Base-by-base conservation (phyloP, 768 basidiomycete species). In the Multifurca ochricompacta region DNA sequence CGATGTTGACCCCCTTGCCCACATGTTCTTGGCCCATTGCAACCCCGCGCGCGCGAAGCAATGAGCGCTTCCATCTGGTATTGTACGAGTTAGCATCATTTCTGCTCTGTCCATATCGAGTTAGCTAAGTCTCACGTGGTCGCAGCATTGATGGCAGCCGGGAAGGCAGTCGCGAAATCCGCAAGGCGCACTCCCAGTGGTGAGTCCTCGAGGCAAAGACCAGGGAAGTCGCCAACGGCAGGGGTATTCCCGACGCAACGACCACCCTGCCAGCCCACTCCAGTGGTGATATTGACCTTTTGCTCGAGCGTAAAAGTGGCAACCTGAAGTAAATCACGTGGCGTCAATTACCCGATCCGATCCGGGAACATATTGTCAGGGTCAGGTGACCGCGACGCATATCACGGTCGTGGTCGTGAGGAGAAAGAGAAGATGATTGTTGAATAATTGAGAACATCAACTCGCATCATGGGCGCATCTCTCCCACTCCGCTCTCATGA, bases 11-110 rank as follows among this genome's bases (percentile, higher is more conserved):
- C 21, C 94, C 94, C 65, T 94, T 92, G 25, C 80, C 82, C 52
- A 75, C 75, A 70, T 89, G 85, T 66, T 98, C 94, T 51, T 74
- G 64, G 18, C 91, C 93, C 80, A 96, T 86, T 37, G 78, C 82
- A 3, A 79, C 64, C 3, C 88, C 92, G 25, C 92, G 82, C 14
- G 72, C 69, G 48, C 91, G 86, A 51, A 95, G 82, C 30, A 95
- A 74, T 9, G 75, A 74, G 37, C 86, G 87, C 61, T 91, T 90
- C 70, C 79, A 91, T 31, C 85, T 85, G 47, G 19, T 30, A 42
- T 28, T 36, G 21, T 19, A 36, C 56, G 18, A 63, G 21, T 47
- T 18, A 39, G 14, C 25, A 43, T 4, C 2, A 14, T 3, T 3
- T 44, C 13, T n/a, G n/a, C n/a, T n/a, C n/a, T n/a, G n/a, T n/a